Conservation (phyloP, 2,329 filamentous ascomycete species). For the Gnomoniopsis sp. region DNA sequence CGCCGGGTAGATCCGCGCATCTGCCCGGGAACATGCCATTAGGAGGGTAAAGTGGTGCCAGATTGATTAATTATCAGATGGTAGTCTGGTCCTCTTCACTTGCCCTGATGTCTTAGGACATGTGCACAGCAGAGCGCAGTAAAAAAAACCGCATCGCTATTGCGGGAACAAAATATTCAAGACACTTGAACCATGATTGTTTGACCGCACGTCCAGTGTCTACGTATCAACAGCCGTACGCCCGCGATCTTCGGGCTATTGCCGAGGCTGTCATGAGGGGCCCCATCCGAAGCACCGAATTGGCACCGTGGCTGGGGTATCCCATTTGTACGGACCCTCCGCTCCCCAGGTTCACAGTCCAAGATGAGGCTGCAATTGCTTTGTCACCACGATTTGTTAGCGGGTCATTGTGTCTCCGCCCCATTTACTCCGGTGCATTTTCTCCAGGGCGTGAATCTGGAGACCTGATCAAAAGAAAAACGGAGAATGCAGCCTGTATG, state of each 20-base stretch:
- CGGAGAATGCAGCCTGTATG: no score
- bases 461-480: background rate
- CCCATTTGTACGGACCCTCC: background rate
- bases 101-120: background rate
- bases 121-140: background rate
- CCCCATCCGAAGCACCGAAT: background rate
- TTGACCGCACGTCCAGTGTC: constrained; percentile 1
- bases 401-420: background rate
- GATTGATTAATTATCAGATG: constrained; percentile 12
- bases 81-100: constrained; percentile 5
- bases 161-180: background rate
- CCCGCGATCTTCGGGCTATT: constrained; percentile 7
- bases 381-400: background rate
- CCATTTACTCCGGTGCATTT: background rate
- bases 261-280: constrained; percentile 1
- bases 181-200: background rate
- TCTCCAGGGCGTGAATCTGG: background rate
- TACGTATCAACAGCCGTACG: background rate
- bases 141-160: background rate
- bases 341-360: background rate
- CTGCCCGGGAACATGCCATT: constrained; percentile 12
- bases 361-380: background rate
- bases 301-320: background rate
- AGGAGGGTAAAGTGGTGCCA: constrained; percentile 15
- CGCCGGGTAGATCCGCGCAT: constrained; percentile 17